Evolutionary conservation across 805 yeast species (phyloP), one percentile per base, ranked within the genome.

Genomic region (Brettanomyces sp.): DNA sequence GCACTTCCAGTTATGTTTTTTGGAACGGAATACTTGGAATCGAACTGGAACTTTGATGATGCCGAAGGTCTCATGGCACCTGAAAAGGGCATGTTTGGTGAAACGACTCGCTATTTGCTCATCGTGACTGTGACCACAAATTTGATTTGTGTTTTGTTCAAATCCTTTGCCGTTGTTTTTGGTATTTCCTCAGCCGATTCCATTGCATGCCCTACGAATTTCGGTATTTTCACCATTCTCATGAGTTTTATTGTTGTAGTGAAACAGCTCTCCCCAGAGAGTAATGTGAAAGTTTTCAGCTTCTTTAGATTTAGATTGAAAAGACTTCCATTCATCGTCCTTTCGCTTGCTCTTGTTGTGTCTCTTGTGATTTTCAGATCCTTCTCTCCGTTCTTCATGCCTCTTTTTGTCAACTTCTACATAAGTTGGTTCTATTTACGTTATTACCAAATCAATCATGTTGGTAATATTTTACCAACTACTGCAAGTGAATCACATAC

Each of bases 341-440:
- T 53, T n/a, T 12, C 47, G 14, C 8, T 37, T 4, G 39, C 54
- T 8, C 34, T 53, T 11, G 5, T 43, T n/a, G 23, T 49, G 12
- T 53, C 91, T 24, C 77, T 82, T 49, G 49, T 73, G 3, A 42
- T 67, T 1, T 54, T 70, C 35, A 18, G 41, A 23, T 55, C 69
- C 21, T 63, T 74, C 30, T 69, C 73, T 49, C 83, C 86, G 42
- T 65, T 73, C 37, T 52, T 82, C 5, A 33, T 13, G 9, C 87
- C 87, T 12, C 66, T 80, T 6, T 64, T 64, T 21, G 65, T 67
- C 22, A 79, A 82, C 41, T 88, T 90, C 55, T 63, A 85, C 42
- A 67, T 78, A 2, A 70, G 90, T 14, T 90, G 91, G 86, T 58
- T 66, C 41, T 91, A 88, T 59, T 69, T 90, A 54, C 73, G 98